Evolutionary conservation across 768 basidiomycete genomes (phyloP).

Genomic region (Guyanaporus albipodus): DNA sequence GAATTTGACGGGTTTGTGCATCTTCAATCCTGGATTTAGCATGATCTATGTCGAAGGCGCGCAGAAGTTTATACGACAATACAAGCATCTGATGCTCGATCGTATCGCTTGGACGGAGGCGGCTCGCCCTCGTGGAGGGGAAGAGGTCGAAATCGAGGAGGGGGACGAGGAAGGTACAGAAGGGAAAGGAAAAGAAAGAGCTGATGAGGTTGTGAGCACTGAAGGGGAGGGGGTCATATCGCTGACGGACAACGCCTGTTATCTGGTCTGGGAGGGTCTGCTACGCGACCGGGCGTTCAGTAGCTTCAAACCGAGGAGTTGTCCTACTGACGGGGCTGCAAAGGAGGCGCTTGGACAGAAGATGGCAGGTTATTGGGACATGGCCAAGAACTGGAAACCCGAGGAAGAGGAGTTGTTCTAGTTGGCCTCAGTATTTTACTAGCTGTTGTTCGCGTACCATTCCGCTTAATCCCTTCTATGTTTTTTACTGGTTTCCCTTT

Average conservation of each 20-base stretch:
- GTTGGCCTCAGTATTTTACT: conserved; percentile 6
- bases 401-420: conserved; percentile 75
- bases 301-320: conserved; percentile 74
- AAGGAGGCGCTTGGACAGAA: conserved; percentile 84
- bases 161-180: conserved; percentile 39
- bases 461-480: too few species aligned
- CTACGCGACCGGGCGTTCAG: conserved; percentile 79
- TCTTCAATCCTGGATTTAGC: conserved; percentile 86
- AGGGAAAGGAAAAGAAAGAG: conserved; percentile 31
- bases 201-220: conserved; percentile 22
- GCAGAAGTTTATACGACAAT: conserved; percentile 77
- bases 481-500: too few species aligned
- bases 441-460: not conserved
- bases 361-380: conserved; percentile 90
- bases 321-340: conserved; percentile 80
- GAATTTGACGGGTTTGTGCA: conserved; percentile 81
- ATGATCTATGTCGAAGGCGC: conserved; percentile 95
- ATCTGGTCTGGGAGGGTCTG: conserved; percentile 89
- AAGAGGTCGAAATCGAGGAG: conserved; percentile 65
- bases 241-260: conserved; percentile 86
- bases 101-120: conserved; percentile 95
- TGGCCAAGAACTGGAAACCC: conserved; percentile 85
- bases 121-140: conserved; percentile 70
- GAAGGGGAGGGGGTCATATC: conserved; percentile 31
- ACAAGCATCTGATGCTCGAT: conserved; percentile 79